Conservation (phyloP, 2,329 filamentous ascomycete genomes). For the Curvularia sp. region DNA sequence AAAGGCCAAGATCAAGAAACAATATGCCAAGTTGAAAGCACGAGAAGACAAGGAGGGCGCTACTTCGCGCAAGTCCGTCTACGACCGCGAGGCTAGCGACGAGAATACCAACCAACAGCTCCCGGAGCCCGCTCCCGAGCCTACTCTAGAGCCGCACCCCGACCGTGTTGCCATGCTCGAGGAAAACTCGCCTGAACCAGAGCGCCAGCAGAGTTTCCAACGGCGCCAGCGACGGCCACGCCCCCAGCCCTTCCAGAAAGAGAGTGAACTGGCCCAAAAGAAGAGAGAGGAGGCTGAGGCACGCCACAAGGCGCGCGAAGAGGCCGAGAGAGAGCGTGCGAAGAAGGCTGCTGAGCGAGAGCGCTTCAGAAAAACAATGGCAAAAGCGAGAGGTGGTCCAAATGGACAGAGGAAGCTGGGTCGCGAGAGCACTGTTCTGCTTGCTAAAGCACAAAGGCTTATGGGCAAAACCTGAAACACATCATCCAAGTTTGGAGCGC, state of each 20-base stretch:
- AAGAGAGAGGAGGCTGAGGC: constrained; percentile 70
- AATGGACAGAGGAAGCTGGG: constrained; percentile 81
- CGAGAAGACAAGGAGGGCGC: constrained; percentile 54
- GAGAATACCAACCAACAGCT: constrained; percentile 35
- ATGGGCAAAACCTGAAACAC: constrained; percentile 54
- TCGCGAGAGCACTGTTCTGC: constrained; percentile 76
- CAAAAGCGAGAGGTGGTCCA: constrained; percentile 66
- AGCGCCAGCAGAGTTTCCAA: constrained; percentile 23
- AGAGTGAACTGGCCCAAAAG: constrained; percentile 56
- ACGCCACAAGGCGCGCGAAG: constrained; percentile 65
- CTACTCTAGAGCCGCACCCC: constrained; percentile 64
- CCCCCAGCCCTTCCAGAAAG: constrained; percentile 52
- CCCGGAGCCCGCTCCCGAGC: constrained; percentile 33
- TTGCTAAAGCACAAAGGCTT: constrained; percentile 79
- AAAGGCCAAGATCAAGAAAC: constrained; percentile 91
- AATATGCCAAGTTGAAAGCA: constrained; percentile 86
- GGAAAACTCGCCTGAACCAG: constrained; percentile 38
- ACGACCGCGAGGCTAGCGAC: constrained; percentile 42
- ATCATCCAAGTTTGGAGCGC: not conserved
- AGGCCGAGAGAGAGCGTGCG: constrained; percentile 66
- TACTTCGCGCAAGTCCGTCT: constrained; percentile 46
- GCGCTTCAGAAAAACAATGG: constrained; percentile 72
- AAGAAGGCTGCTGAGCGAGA: constrained; percentile 67
- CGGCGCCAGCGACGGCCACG: constrained; percentile 37
- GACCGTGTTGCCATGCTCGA: constrained; percentile 67